Evolutionary conservation across 805 yeast genomes (phyloP).

Genomic region (Yarrowia hollandica): DNA sequence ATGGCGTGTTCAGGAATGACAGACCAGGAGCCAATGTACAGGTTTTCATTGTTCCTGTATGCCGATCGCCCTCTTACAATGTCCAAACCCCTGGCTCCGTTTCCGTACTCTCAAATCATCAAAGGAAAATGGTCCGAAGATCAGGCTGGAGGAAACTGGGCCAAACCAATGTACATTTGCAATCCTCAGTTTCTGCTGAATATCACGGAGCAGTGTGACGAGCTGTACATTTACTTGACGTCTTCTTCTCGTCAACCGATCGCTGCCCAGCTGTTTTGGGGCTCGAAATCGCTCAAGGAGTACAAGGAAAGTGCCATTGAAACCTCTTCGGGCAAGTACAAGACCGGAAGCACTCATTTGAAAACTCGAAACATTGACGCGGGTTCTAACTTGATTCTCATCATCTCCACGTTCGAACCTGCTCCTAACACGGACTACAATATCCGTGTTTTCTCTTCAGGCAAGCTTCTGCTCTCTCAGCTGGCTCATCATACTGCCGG

Average conservation of each 20-base stretch:
- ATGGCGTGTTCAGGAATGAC: slow-evolving; percentile 30
- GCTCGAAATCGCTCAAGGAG: slow-evolving; percentile 1
- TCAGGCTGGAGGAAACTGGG: slow-evolving; percentile 58
- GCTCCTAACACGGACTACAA: slow-evolving; percentile 11
- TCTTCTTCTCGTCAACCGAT: slow-evolving; percentile 14
- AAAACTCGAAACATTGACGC: neutral
- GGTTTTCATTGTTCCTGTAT: slow-evolving; percentile 33
- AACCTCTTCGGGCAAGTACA: slow-evolving; percentile 8
- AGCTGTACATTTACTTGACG: slow-evolving; percentile 4
- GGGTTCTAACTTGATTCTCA: neutral
- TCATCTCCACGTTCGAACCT: slow-evolving; percentile 6
- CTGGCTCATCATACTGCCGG: slow-evolving; percentile 10
- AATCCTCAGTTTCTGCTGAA: slow-evolving; percentile 57
- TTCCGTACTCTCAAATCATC: slow-evolving; percentile 34
- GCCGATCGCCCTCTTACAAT: slow-evolving; percentile 17
- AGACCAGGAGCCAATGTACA: slow-evolving; percentile 11
- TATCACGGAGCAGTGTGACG: slow-evolving; percentile 23
- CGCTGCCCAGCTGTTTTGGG: slow-evolving; percentile 15
- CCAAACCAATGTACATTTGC: slow-evolving; percentile 46
- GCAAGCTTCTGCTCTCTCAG: neutral
- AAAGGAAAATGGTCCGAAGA: slow-evolving; percentile 50
- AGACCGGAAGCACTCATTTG: neutral
- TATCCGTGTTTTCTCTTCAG: neutral
- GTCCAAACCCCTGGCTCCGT: slow-evolving; percentile 43
- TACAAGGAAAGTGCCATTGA: slow-evolving; percentile 15